phyloP scores from a whole-genome alignment of 495 filamentous ascomycete genomes.

The Amniculicola lignicola region DNA sequence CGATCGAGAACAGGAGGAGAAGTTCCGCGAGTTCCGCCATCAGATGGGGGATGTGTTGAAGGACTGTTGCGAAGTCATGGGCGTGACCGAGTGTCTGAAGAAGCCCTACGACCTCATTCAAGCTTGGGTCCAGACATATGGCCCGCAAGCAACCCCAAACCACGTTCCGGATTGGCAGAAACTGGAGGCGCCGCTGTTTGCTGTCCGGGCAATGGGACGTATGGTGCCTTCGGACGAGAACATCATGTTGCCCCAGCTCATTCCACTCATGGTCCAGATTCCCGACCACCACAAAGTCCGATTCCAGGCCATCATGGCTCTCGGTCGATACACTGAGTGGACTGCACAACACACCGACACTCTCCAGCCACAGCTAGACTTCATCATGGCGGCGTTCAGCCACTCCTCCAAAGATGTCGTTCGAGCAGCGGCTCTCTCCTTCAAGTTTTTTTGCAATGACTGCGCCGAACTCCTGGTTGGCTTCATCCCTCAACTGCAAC shows the following conservation, averaged over 20 bases:
- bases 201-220: conserved; percentile 91
- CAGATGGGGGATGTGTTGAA: conserved; percentile 98
- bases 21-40: conserved; percentile 94
- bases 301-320: conserved; percentile 94
- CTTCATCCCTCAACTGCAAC: conserved; percentile 78
- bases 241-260: conserved; percentile 80
- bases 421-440: conserved; percentile 84
- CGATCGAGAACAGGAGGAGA: conserved; percentile 93
- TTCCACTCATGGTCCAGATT: conserved; percentile 88
- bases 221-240: conserved; percentile 91
- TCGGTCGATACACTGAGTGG: conserved; percentile 97
- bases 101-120: conserved; percentile 84
- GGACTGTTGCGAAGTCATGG: conserved; percentile 94
- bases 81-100: conserved; percentile 79
- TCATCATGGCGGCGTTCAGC: conserved; percentile 87
- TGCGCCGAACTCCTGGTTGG: conserved; percentile 79
- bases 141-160: conserved; percentile 63
- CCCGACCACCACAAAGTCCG: conserved; percentile 93
- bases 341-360: conserved; percentile 90
- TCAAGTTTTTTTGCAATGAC: conserved; percentile 95
- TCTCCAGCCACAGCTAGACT: conserved; percentile 85
- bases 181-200: conserved; percentile 91
- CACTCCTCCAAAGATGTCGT: conserved; percentile 82
- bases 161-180: conserved; percentile 94
- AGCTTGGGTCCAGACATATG: conserved; percentile 80